Conservation (phyloP, 192 early-diverging fungal species). For the Coemansia sp. region DNA sequence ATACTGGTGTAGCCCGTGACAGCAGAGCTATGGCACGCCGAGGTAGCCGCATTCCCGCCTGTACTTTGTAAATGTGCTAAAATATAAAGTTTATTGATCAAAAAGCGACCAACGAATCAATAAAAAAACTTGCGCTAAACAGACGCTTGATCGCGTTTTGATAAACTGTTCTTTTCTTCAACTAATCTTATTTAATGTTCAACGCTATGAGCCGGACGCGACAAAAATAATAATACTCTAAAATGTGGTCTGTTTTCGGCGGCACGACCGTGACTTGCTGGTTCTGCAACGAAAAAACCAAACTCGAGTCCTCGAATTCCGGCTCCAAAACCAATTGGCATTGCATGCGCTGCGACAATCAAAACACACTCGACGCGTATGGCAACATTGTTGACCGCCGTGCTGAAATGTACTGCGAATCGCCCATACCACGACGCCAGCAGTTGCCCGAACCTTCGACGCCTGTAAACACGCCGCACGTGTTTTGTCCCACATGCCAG, state of each 20-base stretch:
- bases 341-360: constrained; percentile 39
- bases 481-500: constrained; percentile 43
- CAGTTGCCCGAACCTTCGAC: not conserved
- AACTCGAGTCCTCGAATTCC: constrained; percentile 5
- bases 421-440: constrained; percentile 5
- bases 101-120: too few relatives aligned
- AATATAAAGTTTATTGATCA: too few relatives aligned
- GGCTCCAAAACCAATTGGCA: constrained; percentile 31
- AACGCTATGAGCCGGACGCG: constrained; percentile 8
- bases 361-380: constrained; percentile 34
- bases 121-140: not conserved
- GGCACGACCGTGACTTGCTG: constrained; percentile 37
- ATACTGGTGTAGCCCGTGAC: too few relatives aligned
- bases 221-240: not conserved
- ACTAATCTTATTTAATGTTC: constrained; percentile 3
- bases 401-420: constrained; percentile 39
- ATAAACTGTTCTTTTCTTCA: constrained; percentile 1
- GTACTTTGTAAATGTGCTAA: too few relatives aligned
- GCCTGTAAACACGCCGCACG: not conserved
- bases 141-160: not conserved
- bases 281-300: constrained; percentile 43
- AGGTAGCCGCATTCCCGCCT: not conserved
- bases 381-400: constrained; percentile 37
- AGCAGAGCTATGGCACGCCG: too few relatives aligned
- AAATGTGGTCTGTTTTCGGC: constrained; percentile 42